These are phyloP conservation scores for Cordia subcordata DNA, from an alignment of 257 asterid species.

Conservation along the genomic window DNA sequence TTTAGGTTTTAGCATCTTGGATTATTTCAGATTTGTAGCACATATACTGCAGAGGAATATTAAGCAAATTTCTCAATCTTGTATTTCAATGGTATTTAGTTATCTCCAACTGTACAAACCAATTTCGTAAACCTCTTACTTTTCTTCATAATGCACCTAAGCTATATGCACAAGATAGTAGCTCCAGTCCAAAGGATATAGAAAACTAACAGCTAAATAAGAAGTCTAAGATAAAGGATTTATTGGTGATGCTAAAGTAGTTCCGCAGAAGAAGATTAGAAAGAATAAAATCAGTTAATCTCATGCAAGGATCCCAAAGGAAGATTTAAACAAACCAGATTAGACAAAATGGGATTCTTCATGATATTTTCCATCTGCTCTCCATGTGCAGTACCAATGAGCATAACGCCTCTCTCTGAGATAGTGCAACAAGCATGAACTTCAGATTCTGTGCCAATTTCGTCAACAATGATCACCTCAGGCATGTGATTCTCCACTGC, in stretches of 20 bases:
- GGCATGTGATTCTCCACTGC: slow-evolving; percentile 94
- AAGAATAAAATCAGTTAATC: background rate
- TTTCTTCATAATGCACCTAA: no score
- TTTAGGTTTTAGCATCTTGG: no score
- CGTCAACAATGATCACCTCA: slow-evolving; percentile 76
- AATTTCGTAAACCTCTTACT: no score
- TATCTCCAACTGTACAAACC: no score
- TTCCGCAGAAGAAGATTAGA: background rate
- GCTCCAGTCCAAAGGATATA: no score
- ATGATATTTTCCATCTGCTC: slow-evolving; percentile 57
- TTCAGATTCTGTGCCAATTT: slow-evolving; percentile 74
- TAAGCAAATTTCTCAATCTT: no score
- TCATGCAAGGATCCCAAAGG: slow-evolving; percentile 2
- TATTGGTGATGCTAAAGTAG: background rate
- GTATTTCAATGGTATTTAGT: no score
- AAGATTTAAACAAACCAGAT: slow-evolving; percentile 48
- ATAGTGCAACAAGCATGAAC: slow-evolving; percentile 75
- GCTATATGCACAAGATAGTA: no score
- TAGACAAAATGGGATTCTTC: slow-evolving; percentile 54
- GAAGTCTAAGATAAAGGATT: background rate
- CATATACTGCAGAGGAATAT: no score
- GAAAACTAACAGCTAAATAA: no score
- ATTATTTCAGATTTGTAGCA: no score
- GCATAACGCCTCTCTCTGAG: slow-evolving; percentile 87
- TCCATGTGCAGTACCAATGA: slow-evolving; percentile 84